Base-by-base conservation (phyloP, 345 rosid species). In the Adansonia digitata region DNA sequence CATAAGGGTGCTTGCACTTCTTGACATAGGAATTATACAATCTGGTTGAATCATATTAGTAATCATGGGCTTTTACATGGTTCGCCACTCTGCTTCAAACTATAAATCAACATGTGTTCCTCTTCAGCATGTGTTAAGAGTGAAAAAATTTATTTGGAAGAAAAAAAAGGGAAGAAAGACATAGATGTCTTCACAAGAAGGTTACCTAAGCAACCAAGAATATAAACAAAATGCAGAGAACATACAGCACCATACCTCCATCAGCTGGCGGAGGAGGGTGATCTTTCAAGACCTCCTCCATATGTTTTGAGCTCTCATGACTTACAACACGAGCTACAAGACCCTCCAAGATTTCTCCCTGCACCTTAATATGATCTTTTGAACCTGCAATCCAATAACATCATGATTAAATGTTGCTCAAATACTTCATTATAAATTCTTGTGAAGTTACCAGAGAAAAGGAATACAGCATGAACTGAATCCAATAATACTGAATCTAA, bases 291-390 rank as follows among this genome's bases (percentile, higher is more conserved):
- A 93, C 88, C 67, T 87, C 87, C 77, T 90, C 93, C 87, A 94
- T 87, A 69, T 90, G 93, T 77, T 85, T 88, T 81, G 85, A 79
- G 76, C 98, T 92, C 75, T 86, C 89, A 81, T 80, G 89, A 81
- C 91, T 86, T 42, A 93, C 97, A 52, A 93, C 82, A 76, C 98
- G 99, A 64, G 98, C 99, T 76, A 94, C 99, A n/a, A 94, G 94
- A 72, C 99, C 99, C 88, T 94, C 99, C 59, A 93, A 78, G 74
- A 94, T 94, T 85, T 94, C 98, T 77, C 99, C 99, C 72, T 95
- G 99, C 57, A 85, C 93, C 80, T 84, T 74, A 74, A 80, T 81
- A 84, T 95, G 99, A 82, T 93, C 94, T 75, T 86, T 90, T 26
- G 98, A 90, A 81, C 87, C 99, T 95, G 87, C 77, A 74, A 46